Percentiles rank a stretch among this genome's conserved stretches.
phyloP scores from a whole-genome alignment of 805 yeast genomes.

The Blastobotrys peoriensis region DNA sequence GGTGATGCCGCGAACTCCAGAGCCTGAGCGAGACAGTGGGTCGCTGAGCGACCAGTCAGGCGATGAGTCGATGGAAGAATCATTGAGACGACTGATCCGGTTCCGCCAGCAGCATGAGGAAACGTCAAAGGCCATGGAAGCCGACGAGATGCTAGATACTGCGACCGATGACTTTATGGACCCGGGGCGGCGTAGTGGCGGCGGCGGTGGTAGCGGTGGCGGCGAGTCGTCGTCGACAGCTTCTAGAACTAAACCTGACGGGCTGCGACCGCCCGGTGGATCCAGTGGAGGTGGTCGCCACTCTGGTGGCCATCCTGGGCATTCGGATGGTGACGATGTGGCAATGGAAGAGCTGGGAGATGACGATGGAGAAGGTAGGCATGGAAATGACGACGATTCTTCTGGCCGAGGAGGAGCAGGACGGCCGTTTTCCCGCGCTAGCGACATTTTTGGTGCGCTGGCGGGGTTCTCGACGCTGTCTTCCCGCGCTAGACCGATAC shows the following conservation, averaged over 20 bases:
- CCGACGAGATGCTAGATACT: constrained; percentile 2
- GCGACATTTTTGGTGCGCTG: constrained; percentile 19
- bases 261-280: background rate
- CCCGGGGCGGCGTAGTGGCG: background rate
- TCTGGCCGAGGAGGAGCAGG: constrained; percentile 11
- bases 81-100: constrained; percentile 7
- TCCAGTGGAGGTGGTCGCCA: constrained; percentile 4
- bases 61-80: constrained; percentile 9
- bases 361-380: constrained; percentile 17
- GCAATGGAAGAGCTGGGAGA: constrained; percentile 21
- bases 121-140: constrained; percentile 2
- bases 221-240: no score
- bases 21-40: background rate
- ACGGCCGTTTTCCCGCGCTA: constrained; percentile 9
- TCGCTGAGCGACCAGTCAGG: background rate
- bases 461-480: constrained; percentile 22
- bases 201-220: background rate
- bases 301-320: constrained; percentile 1
- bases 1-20: no score
- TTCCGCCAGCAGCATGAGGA: constrained; percentile 10
- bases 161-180: constrained; percentile 1
- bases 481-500: constrained; percentile 20
- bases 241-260: background rate
- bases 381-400: constrained; percentile 25
- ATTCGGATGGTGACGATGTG: constrained; percentile 12